phyloP scores from a whole-genome alignment of 1,284 basidiomycete genomes.

The Ceratobasidium papillatum region DNA sequence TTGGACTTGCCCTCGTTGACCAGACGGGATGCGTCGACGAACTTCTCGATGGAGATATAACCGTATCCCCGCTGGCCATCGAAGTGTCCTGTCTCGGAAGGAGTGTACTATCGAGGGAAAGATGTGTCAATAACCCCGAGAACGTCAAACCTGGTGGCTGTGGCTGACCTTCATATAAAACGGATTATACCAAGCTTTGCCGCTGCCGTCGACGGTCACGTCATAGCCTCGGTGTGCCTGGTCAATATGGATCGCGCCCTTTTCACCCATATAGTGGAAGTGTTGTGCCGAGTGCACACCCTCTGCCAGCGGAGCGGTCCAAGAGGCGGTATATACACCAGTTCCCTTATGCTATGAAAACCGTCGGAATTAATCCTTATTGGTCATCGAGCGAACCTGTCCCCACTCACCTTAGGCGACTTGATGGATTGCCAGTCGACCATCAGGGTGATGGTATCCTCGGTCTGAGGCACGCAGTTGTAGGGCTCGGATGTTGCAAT shows the following conservation, averaged over 20 bases:
- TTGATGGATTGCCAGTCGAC: conserved; percentile 88
- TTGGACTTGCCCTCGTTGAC: conserved; percentile 76
- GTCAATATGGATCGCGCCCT: conserved; percentile 91
- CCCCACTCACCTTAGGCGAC: conserved; percentile 67
- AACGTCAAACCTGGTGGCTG: neutral
- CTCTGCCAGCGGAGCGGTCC: conserved; percentile 73
- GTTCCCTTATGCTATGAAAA: conserved; percentile 60
- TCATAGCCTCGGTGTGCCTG: conserved; percentile 94
- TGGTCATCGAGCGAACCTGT: neutral
- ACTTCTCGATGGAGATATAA: conserved; percentile 91
- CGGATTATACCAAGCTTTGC: conserved; percentile 85
- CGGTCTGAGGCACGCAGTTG: conserved; percentile 84
- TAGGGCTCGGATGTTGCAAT: conserved; percentile 88
- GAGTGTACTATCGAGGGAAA: conserved; percentile 88
- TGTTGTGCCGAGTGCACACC: conserved; percentile 84
- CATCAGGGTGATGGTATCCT: conserved; percentile 93
- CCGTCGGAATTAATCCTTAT: neutral
- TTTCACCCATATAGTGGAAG: conserved; percentile 95
- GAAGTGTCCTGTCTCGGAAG: conserved; percentile 89
- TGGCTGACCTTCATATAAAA: conserved; percentile 65
- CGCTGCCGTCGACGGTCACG: conserved; percentile 81
- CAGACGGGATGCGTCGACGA: conserved; percentile 78
- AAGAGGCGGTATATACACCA: conserved; percentile 90
- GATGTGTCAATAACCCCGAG: neutral
- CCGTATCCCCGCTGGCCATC: conserved; percentile 92